Evolutionary conservation across 1,139 yeast genomes (phyloP), one percentile per base, ranked within the genome.

Genomic region (Pneumocystis murina): DNA sequence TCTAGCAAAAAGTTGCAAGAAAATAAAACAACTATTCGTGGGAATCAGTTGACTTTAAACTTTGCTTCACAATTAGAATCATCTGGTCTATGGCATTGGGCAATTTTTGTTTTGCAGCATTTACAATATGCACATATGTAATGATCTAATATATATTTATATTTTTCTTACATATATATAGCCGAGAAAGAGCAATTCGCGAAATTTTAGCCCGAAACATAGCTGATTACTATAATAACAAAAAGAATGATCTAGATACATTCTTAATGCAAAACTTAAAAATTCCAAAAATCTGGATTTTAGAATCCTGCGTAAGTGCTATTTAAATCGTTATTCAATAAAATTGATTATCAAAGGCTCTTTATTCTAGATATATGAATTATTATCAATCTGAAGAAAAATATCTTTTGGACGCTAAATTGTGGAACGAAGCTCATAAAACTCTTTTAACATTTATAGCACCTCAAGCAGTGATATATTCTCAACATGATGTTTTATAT

Each of bases 361-460:
- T 72, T 40, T 64, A 69, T 61, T 78, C 77, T 60, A 75, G 79
- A 62, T 75, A 76, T 62, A 64, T 68, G n/a, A 80, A 80, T 1
- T 81, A 86, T 63, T 79, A 76, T 68, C 77, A 84, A 76, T 77
- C 79, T 10, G 91, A 89, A 68, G 82, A 85, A 1, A 77, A 79
- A 61, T 82, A 85, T 30, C 79, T 86, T 61, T 73, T 88, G 2
- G 78, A 77, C n/a, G 95, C 95, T 0, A 76, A 76, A 17, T 72
- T 80, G 62, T 82, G 82, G 78, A 77, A 75, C 0, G 83, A 82
- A 60, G 96, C 96, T 0, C 95, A 87, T 69, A 73, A 75, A 1
- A 76, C 82, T 0, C 76, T 87, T 3, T 71, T 83, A 2, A 70
- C 75, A 2, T 73, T 78, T 17, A 85, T 90, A 55, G 97, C 92